Evolutionary conservation across 2,329 filamentous ascomycete species (phyloP).

Genomic region (Penicillium sumatraense): DNA sequence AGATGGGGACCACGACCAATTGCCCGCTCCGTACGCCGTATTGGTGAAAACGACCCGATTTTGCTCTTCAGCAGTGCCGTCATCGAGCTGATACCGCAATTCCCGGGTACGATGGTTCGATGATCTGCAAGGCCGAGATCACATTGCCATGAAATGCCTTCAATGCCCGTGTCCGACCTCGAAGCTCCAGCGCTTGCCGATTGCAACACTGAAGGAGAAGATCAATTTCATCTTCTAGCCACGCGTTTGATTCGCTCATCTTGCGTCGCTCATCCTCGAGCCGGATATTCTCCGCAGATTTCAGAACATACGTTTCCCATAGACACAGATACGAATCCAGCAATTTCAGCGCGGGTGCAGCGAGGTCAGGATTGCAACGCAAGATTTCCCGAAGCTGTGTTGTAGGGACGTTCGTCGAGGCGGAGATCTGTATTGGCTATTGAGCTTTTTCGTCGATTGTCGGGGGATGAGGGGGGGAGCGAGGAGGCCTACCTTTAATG

Average conservation of each 20-base stretch:
- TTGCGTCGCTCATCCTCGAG: conserved; percentile 6
- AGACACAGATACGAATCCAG: conserved; percentile 12
- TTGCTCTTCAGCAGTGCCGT: too few species aligned
- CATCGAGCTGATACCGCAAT: too few species aligned
- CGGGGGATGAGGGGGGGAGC: background rate
- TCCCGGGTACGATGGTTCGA: background rate
- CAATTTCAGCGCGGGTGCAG: background rate
- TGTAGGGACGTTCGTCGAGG: background rate
- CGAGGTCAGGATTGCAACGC: background rate
- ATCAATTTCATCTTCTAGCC: conserved; percentile 1
- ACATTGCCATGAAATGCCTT: background rate
- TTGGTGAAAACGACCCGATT: too few species aligned
- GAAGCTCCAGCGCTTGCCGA: conserved; percentile 1
- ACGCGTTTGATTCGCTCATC: background rate
- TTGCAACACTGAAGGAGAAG: conserved; percentile 2
- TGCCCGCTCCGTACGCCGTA: too few species aligned
- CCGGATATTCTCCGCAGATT: conserved; percentile 10
- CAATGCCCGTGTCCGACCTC: background rate
- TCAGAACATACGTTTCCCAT: conserved; percentile 10
- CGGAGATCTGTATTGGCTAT: background rate
- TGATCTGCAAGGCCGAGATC: background rate
- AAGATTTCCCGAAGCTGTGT: background rate
- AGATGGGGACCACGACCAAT: too few species aligned
- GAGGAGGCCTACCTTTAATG: background rate
- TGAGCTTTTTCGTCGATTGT: background rate